These are phyloP conservation scores for Aspergillus ochraceoroseus DNA, from an alignment of 2,329 filamentous ascomycete genomes.

Conservation along the genomic window DNA sequence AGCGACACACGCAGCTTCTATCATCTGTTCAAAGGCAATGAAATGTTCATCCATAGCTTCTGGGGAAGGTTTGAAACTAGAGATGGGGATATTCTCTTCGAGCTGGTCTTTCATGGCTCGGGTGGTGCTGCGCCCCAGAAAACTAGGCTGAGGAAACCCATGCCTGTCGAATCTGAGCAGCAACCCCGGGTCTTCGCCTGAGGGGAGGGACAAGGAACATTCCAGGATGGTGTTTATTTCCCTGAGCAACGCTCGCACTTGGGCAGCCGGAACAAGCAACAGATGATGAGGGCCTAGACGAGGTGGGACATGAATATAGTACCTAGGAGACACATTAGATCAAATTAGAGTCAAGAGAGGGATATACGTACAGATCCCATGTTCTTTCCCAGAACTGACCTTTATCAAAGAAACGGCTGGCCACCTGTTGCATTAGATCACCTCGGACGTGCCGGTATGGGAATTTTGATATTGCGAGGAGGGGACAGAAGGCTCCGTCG, in stretches of 20 bases:
- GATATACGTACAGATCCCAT: conserved; percentile 69
- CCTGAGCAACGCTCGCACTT: conserved; percentile 61
- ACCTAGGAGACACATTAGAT: conserved; percentile 47
- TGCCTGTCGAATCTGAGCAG: conserved; percentile 57
- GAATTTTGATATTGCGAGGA: conserved; percentile 38
- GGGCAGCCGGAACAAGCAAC: conserved; percentile 62
- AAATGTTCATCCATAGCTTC: conserved; percentile 13
- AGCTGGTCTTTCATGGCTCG: conserved; percentile 41
- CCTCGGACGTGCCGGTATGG: conserved; percentile 42
- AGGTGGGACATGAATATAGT: conserved; percentile 58
- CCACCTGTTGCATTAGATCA: conserved; percentile 31
- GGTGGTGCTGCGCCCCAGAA: conserved; percentile 56
- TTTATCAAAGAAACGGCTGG: conserved; percentile 38
- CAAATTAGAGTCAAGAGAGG: not conserved
- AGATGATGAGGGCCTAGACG: conserved; percentile 50
- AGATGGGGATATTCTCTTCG: conserved; percentile 32
- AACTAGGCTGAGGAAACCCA: conserved; percentile 61
- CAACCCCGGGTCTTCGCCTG: conserved; percentile 53
- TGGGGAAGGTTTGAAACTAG: not conserved
- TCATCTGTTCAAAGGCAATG: conserved; percentile 41
- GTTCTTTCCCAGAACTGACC: conserved; percentile 49
- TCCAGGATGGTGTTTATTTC: conserved; percentile 56
- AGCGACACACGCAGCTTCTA: conserved; percentile 50
- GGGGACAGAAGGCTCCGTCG: conserved; percentile 38
- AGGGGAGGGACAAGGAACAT: conserved; percentile 56